A percentile compares a stretch with the other conserved stretches of the same genome.
Conservation (phyloP, 768 basidiomycete species). For the Macrolepiota dolichaula region DNA sequence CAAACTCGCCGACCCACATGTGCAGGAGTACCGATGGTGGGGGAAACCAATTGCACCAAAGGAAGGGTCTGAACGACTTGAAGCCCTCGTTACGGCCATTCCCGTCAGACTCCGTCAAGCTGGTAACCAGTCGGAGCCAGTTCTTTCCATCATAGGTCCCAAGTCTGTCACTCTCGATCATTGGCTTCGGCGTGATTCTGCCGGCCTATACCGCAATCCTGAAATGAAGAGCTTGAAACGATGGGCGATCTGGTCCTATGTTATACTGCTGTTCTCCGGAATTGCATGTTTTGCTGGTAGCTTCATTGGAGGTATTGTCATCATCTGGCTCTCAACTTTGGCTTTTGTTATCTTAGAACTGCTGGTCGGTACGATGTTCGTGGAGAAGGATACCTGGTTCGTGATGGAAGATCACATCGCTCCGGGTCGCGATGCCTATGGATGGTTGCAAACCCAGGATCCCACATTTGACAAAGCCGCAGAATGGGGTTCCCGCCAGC, state of each 20-base stretch:
- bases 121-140: neutral
- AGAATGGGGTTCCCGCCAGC: constrained; percentile 14
- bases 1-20: constrained; percentile 6
- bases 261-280: neutral
- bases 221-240: neutral
- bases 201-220: neutral
- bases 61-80: constrained; percentile 11
- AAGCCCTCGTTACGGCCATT: constrained; percentile 8
- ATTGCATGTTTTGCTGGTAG: neutral
- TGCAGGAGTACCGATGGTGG: constrained; percentile 11
- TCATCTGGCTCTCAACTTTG: neutral
- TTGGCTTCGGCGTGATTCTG: constrained; percentile 2
- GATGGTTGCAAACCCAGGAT: constrained; percentile 13
- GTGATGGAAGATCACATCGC: constrained; percentile 11
- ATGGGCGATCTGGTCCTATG: neutral
- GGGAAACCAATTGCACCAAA: constrained; percentile 8
- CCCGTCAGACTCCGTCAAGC: neutral
- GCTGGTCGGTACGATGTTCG: constrained; percentile 9
- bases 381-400: constrained; percentile 12
- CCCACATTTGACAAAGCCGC: neutral
- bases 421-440: neutral
- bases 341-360: neutral
- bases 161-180: constrained; percentile 13
- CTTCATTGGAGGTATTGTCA: neutral
- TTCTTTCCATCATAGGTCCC: constrained; percentile 12